Evolutionary conservation across 169 alveolate species (phyloP).

Genomic region (Plasmodium chabaudi): DNA sequence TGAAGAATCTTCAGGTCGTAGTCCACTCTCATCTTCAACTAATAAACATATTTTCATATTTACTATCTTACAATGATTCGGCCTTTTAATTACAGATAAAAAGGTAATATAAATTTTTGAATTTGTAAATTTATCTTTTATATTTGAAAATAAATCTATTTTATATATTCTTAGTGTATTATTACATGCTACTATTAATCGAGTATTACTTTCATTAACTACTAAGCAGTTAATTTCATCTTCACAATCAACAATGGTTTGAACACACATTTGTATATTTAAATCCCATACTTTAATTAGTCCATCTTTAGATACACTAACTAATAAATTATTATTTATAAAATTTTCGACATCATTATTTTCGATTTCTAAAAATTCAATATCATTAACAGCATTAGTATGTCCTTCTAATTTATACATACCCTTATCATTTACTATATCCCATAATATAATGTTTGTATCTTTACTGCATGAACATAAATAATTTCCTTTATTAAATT

Average conservation of each 20-base stretch:
- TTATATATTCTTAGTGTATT: conserved; percentile 37
- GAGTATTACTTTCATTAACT: conserved; percentile 54
- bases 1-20: neutral
- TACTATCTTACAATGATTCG: conserved; percentile 12
- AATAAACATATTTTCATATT: conserved; percentile 53
- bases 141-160: conserved; percentile 39
- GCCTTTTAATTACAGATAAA: conserved; percentile 36
- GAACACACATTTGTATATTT: conserved; percentile 87
- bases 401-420: conserved; percentile 88
- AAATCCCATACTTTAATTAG: conserved; percentile 90
- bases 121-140: conserved; percentile 42
- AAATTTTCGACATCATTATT: conserved; percentile 33
- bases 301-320: conserved; percentile 90
- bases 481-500: conserved; percentile 79
- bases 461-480: conserved; percentile 90
- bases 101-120: conserved; percentile 39
- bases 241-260: conserved; percentile 87
- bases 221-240: conserved; percentile 85
- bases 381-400: conserved; percentile 85
- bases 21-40: conserved; percentile 6
- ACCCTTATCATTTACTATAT: conserved; percentile 87
- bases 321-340: conserved; percentile 61
- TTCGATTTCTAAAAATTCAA: conserved; percentile 73
- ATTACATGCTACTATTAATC: conserved; percentile 65
- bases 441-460: conserved; percentile 90